phyloP scores from a whole-genome alignment of 257 asterid genomes.

The Solanum piurae region DNA sequence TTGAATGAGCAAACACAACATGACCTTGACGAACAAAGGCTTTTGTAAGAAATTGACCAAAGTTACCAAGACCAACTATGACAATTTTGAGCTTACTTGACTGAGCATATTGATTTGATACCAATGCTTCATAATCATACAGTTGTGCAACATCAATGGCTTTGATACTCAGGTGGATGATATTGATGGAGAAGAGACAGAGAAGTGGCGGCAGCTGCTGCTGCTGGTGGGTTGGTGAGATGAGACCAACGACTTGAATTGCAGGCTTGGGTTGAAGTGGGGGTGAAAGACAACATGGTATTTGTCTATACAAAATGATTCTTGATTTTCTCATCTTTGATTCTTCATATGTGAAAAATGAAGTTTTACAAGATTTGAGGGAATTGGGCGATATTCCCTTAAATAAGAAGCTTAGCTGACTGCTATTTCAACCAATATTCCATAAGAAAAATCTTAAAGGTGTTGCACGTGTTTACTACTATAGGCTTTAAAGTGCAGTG shows the following conservation, averaged over 20 bases:
- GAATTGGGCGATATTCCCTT: background rate
- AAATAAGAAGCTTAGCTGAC: no score
- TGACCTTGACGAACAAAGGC: slow-evolving; percentile 59
- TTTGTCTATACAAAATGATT: background rate
- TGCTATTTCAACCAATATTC: no score
- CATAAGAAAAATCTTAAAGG: no score
- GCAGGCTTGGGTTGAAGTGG: slow-evolving; percentile 17
- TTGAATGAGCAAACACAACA: slow-evolving; percentile 41
- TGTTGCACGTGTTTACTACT: no score
- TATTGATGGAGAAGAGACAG: no score
- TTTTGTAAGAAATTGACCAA: slow-evolving; percentile 62
- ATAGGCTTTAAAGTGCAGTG: no score
- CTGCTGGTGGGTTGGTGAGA: background rate
- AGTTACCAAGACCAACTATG: slow-evolving; percentile 57
- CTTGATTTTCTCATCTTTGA: background rate
- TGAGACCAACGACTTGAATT: background rate
- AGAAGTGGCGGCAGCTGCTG: background rate
- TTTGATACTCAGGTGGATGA: slow-evolving; percentile 18
- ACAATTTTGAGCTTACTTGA: slow-evolving; percentile 51
- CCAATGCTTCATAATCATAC: slow-evolving; percentile 10
- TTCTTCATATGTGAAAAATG: background rate
- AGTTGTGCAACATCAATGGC: slow-evolving; percentile 27
- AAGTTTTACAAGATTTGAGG: background rate
- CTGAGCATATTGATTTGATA: slow-evolving; percentile 23
- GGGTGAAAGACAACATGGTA: slow-evolving; percentile 29